These are phyloP conservation scores for Xanthoconium separans DNA, from an alignment of 1,284 basidiomycete genomes.

Conservation along the genomic window DNA sequence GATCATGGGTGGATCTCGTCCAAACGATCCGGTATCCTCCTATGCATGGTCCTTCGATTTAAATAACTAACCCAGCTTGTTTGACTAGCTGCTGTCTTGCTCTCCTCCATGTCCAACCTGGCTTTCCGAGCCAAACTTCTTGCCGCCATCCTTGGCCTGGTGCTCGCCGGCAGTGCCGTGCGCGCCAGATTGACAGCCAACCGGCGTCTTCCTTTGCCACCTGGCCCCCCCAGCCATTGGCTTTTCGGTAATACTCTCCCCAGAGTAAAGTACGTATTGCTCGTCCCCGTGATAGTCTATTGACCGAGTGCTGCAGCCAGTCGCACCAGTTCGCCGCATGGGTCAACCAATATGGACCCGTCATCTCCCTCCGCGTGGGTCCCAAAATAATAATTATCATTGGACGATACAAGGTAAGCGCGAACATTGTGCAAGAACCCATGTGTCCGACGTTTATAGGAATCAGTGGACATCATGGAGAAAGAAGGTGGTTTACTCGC, in stretches of 20 bases:
- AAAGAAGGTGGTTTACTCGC: slow-evolving; percentile 33
- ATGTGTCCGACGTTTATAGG: slow-evolving; percentile 26
- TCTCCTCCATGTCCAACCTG: background rate
- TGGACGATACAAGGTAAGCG: slow-evolving; percentile 34
- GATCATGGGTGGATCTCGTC: no score
- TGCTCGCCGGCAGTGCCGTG: slow-evolving; percentile 16
- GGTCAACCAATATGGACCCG: slow-evolving; percentile 38
- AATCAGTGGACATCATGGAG: slow-evolving; percentile 45
- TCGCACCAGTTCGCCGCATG: slow-evolving; percentile 36
- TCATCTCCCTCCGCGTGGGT: slow-evolving; percentile 37
- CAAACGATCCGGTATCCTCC: no score
- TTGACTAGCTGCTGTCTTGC: background rate
- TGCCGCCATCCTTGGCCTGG: slow-evolving; percentile 15
- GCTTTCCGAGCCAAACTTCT: slow-evolving; percentile 15
- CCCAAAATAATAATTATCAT: slow-evolving; percentile 34
- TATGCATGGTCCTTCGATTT: no score
- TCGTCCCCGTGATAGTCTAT: background rate
- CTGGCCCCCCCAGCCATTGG: slow-evolving; percentile 35
- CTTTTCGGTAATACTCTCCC: slow-evolving; percentile 30
- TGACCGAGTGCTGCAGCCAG: slow-evolving; percentile 17
- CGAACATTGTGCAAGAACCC: background rate
- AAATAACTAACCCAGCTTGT: background rate
- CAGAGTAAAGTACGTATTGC: slow-evolving; percentile 22
- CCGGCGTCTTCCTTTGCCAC: slow-evolving; percentile 26
- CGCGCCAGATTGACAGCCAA: slow-evolving; percentile 7